phyloP scores from a whole-genome alignment of 73 alveolate species.

The Tetrahymena borealis region DNA sequence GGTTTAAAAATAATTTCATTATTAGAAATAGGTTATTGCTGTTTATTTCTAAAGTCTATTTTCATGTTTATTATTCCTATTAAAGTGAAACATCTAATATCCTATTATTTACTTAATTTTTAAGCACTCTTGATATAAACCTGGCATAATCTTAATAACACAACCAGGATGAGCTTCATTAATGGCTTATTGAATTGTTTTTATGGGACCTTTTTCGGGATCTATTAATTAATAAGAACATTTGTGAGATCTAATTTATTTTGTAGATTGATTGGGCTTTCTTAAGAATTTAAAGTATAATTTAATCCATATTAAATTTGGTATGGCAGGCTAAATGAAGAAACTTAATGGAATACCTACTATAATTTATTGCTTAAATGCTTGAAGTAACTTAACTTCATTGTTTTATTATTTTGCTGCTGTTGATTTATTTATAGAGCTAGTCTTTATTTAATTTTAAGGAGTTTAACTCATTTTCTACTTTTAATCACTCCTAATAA shows the following conservation, averaged over 20 bases:
- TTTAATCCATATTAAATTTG: too few relatives aligned
- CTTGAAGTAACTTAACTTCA: background rate
- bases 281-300: too few relatives aligned
- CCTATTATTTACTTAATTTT: background rate
- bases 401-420: background rate
- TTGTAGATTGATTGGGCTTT: too few relatives aligned
- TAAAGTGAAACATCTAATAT: too few relatives aligned
- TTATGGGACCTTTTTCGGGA: slow-evolving; percentile 47
- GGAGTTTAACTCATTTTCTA: background rate
- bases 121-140: slow-evolving; percentile 8
- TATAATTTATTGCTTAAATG: background rate
- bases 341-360: background rate
- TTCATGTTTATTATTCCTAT: too few relatives aligned
- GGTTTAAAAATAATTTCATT: background rate
- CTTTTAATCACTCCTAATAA: too few relatives aligned
- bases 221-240: background rate
- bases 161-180: slow-evolving; percentile 60
- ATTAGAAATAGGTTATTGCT: background rate
- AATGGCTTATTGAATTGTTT: slow-evolving; percentile 53
- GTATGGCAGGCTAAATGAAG: too few relatives aligned
- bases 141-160: slow-evolving; percentile 49
- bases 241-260: too few relatives aligned
- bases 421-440: background rate
- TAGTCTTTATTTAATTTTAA: background rate
- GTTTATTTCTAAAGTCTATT: background rate